A percentile compares a stretch with the other conserved stretches of the same genome.
Conservation (phyloP, 805 yeast species). For the Candida saitoana region DNA sequence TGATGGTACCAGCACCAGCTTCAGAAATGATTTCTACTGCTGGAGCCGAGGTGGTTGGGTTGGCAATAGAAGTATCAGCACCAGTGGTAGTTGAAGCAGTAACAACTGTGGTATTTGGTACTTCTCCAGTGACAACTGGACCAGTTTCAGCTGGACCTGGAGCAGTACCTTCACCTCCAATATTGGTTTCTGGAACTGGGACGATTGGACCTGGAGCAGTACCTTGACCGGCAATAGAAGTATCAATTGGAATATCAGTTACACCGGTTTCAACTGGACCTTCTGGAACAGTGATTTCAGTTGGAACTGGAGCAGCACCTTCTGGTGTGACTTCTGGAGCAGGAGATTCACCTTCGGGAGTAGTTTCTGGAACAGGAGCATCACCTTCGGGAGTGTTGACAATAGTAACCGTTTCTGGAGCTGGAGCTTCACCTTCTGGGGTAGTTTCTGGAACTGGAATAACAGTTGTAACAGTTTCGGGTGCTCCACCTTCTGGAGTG, state of each 20-base stretch:
- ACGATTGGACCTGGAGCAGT: constrained; percentile 10
- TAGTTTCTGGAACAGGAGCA: constrained; percentile 5
- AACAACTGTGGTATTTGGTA: neutral
- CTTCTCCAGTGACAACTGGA: neutral
- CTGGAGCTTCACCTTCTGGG: neutral
- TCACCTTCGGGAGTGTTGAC: constrained; percentile 14
- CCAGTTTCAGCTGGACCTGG: neutral
- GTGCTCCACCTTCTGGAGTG: constrained; percentile 19
- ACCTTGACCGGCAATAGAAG: too few species aligned
- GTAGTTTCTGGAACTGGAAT: neutral
- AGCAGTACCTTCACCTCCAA: constrained; percentile 8
- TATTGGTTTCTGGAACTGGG: constrained; percentile 12
- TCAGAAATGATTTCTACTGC: neutral
- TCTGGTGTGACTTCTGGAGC: neutral
- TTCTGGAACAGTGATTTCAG: constrained; percentile 11
- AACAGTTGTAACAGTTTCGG: constrained; percentile 1
- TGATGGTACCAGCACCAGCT: neutral
- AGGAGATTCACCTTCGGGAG: neutral
- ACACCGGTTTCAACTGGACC: constrained; percentile 9
- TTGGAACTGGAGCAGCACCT: constrained; percentile 12
- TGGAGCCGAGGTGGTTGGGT: neutral
- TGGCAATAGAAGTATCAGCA: neutral
- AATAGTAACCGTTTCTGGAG: constrained; percentile 3
- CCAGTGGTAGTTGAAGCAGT: neutral
- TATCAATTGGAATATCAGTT: too few species aligned